Evolutionary conservation across 2,329 filamentous ascomycete species (phyloP), one percentile per base, ranked within the genome.

Genomic region (Xylariaceae sp.): DNA sequence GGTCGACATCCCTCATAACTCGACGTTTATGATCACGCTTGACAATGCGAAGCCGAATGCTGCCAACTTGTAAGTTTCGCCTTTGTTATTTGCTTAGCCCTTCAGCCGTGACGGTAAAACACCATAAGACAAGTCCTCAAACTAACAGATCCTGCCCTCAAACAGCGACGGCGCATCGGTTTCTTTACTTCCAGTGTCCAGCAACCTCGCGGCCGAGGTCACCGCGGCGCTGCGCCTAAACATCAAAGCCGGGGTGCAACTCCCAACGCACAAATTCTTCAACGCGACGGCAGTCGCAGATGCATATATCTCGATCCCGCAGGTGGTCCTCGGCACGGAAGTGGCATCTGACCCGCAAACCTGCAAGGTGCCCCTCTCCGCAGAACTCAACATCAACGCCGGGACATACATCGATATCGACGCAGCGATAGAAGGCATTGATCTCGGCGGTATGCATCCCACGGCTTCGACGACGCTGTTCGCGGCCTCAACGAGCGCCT

Each of bases 351-450:
- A 57, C 17, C 57, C 45, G 23, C 37, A 30, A 51, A 51, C 56
- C 15, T 69, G 65, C 60, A 54, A 35, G 4, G 18, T 69, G 13
- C 63, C 65, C 9, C 66, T 63, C 3, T 60, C 60, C 1, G 69
- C 69, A 11, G 67, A 69, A 45, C 57, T 71, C 17, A 66, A 71
- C 67, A 68, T 71, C 63, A 71, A 71, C 61, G 68, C 68, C n/a
- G 69, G 68, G 49, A 66, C 63, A 1, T 70, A 66, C 57, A 64
- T 69, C 30, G 68, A 71, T 56, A 55, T 71, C 55, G 68, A 67
- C 50, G 67, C 70, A 49, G 67, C 15, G 2, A 60, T 71, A 49
- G 67, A n/a, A 1, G 61, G 63, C 56, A 11, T 67, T 51, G 23
- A 61, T 8, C 13, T 70, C 35, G 61, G 51, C 13, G 64, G 67